Conservation (phyloP, 2,329 filamentous ascomycete genomes). For the Fusarium sp. region DNA sequence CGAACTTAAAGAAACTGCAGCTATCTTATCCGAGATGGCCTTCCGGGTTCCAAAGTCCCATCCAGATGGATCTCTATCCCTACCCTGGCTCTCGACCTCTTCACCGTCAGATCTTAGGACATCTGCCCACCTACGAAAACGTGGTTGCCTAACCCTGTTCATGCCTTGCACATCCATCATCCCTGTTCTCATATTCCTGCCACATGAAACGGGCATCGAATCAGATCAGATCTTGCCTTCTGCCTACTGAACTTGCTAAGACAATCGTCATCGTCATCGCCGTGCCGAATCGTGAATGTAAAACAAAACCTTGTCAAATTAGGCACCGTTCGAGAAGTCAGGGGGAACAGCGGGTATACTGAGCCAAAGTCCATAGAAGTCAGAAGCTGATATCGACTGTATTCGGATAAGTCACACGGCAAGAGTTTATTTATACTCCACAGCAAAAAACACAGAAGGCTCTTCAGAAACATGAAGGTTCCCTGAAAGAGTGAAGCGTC, state of each 20-base stretch:
- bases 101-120: constrained; percentile 26
- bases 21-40: constrained; percentile 3
- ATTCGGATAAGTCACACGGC: background rate
- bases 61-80: background rate
- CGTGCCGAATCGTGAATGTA: constrained; percentile 4
- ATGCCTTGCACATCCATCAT: constrained; percentile 12
- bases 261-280: constrained; percentile 10
- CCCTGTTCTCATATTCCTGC: background rate
- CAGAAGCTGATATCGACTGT: background rate
- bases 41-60: constrained; percentile 14
- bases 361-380: background rate
- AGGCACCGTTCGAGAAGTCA: constrained; percentile 33
- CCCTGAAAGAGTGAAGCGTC: background rate
- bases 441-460: background rate
- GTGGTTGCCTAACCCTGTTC: constrained; percentile 31
- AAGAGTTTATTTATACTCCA: background rate
- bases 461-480: constrained; percentile 6
- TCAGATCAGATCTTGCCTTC: background rate
- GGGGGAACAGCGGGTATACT: background rate
- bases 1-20: background rate
- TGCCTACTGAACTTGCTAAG: background rate
- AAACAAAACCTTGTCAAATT: constrained; percentile 1
- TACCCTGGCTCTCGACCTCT: constrained; percentile 4
- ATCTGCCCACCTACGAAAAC: constrained; percentile 12
- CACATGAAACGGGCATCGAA: constrained; percentile 8